These are phyloP conservation scores for Fraxinus angustifolia DNA, from an alignment of 305 asterid species.

Conservation along the genomic window DNA sequence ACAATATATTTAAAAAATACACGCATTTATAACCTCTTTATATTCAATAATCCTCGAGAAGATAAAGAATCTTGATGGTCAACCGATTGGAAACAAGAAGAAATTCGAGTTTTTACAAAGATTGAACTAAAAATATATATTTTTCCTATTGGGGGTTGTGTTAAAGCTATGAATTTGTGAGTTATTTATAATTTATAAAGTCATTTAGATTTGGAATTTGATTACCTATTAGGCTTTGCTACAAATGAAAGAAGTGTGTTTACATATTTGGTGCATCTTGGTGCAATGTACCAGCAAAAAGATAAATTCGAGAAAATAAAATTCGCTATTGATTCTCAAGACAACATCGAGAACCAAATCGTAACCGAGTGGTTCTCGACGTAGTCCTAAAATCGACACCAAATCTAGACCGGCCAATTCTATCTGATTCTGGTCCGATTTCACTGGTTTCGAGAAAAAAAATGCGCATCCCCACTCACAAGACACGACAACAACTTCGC, in stretches of 20 bases:
- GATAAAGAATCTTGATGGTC: neutral
- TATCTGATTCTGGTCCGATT: neutral
- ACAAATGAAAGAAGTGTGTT: neutral
- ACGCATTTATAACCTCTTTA: neutral
- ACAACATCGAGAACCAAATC: neutral
- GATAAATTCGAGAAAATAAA: neutral
- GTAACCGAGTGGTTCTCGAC: neutral
- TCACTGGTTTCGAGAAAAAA: neutral
- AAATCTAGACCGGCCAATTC: neutral
- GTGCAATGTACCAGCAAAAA: neutral
- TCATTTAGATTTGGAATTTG: neutral
- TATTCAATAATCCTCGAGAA: neutral
- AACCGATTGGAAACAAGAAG: neutral
- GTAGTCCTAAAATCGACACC: neutral
- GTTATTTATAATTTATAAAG: too few species aligned
- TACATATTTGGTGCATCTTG: neutral
- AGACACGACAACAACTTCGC: neutral
- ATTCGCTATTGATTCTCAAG: neutral
- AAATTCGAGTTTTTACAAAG: neutral
- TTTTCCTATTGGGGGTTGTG: too few species aligned
- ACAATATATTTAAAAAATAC: neutral
- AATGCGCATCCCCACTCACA: neutral
- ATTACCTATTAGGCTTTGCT: neutral
- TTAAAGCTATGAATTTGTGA: neutral
- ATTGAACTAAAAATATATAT: neutral